Base-by-base conservation (phyloP, 495 filamentous ascomycete genomes). In the Penicillium paxilli region DNA sequence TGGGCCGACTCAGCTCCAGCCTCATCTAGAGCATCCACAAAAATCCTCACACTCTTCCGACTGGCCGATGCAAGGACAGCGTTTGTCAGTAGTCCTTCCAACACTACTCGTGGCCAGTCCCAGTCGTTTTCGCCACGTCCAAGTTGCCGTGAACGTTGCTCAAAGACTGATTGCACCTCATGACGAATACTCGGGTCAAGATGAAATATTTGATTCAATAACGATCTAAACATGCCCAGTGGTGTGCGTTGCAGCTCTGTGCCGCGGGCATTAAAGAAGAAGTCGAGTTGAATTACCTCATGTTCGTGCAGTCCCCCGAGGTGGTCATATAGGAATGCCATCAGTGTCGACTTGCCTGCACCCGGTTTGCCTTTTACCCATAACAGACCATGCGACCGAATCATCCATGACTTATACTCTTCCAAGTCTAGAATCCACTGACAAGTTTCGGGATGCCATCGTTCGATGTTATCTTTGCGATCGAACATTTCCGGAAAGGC, bases 311-410 rank as follows among this genome's bases (percentile, higher is more conserved):
- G 16, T 10, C 12, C 37, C 26, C 14, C 40, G 35, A 54, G 59
- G 49, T 33, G 60, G 1, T 47, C 21, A 30, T 40, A 41, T 20
- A 58, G 23, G 22, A 37, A 58, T 17, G 49, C 69, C 57, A 75
- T 64, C 19, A 80, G 46, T 1, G 77, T 79, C 1, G 75, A 78
- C 62, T 80, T 79, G 0, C 77, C 76, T 16, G 70, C 68, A 14
- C 77, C 75, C 3, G 76, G 75, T 48, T 77, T 80, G 17, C 77
- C 77, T 47, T 72, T 71, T 25, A 80, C 70, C 77, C 75, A 79
- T 4, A 79, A 61, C 8, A 79, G 22, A 23, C 53, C 53, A 5
- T n/a, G 22, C 17, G 35, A 10, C 49, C 44, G 10, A 20, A 54
- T 38, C 16, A 53, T 32, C 75, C 74, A 79, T 5, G 30, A 12